These are phyloP conservation scores for Agaricus blazei DNA, from an alignment of 768 basidiomycete genomes.

Conservation along the genomic window DNA sequence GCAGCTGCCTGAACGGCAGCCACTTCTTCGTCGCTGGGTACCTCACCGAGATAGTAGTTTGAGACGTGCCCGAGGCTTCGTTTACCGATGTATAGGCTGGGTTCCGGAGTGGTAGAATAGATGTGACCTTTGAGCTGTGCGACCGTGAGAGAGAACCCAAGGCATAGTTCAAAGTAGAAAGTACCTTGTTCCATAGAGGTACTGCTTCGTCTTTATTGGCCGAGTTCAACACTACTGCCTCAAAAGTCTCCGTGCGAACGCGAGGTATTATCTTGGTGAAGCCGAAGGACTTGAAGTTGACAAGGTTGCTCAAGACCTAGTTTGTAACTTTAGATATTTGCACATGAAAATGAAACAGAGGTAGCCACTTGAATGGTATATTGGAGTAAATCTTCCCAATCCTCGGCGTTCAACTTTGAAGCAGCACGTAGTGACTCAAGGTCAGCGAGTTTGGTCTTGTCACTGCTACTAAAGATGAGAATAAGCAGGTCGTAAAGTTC, in stretches of 20 bases:
- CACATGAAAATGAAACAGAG: not conserved
- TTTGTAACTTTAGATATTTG: not conserved
- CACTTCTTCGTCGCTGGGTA: slow-evolving; percentile 74
- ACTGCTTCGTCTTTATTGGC: slow-evolving; percentile 49
- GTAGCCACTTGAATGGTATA: slow-evolving; percentile 64
- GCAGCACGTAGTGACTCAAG: slow-evolving; percentile 45
- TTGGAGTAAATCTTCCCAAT: slow-evolving; percentile 68
- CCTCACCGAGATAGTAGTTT: slow-evolving; percentile 80
- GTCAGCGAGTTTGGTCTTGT: slow-evolving; percentile 49
- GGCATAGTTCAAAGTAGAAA: not conserved
- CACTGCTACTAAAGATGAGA: slow-evolving; percentile 52
- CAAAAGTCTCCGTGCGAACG: slow-evolving; percentile 54
- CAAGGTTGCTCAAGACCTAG: slow-evolving; percentile 55
- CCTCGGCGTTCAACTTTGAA: slow-evolving; percentile 49
- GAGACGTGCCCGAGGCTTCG: slow-evolving; percentile 71
- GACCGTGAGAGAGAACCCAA: not conserved
- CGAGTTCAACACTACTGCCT: slow-evolving; percentile 56
- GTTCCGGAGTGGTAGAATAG: slow-evolving; percentile 61
- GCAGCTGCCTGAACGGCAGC: slow-evolving; percentile 68
- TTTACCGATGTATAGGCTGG: slow-evolving; percentile 74
- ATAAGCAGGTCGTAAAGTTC: slow-evolving; percentile 70
- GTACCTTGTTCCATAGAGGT: slow-evolving; percentile 59
- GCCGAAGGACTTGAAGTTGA: slow-evolving; percentile 79
- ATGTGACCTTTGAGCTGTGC: slow-evolving; percentile 69
- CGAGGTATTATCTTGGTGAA: slow-evolving; percentile 86